Conservation (phyloP, 345 rosid species). For the Camelina sativa region DNA sequence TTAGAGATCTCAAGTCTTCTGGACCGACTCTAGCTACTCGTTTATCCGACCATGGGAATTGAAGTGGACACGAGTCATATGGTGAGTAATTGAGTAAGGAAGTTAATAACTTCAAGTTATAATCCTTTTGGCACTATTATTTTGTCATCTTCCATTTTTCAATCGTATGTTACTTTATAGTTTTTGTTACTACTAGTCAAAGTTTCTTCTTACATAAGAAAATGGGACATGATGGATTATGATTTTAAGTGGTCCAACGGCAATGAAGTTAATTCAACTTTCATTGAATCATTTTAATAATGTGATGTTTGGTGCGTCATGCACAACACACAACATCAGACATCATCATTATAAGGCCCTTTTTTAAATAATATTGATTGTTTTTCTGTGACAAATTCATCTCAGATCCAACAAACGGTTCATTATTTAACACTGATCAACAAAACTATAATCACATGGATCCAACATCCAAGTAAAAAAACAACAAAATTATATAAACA, state of each 20-base stretch:
- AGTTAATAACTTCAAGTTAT: too few species aligned
- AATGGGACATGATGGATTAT: not conserved
- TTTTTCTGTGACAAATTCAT: not conserved
- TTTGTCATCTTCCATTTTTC: not conserved
- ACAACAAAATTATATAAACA: not conserved
- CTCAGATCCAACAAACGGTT: not conserved
- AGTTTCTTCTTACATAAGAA: not conserved
- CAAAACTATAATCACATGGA: not conserved
- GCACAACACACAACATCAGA: not conserved
- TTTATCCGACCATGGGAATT: not conserved
- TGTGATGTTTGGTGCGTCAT: slow-evolving; percentile 10
- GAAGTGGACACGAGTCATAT: not conserved
- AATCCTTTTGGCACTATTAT: not conserved
- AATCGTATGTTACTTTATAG: not conserved
- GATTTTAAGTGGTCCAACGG: slow-evolving; percentile 5
- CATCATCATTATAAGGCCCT: slow-evolving; percentile 1
- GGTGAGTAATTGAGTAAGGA: not conserved
- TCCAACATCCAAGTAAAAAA: not conserved
- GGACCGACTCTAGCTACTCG: not conserved
- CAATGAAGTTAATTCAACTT: slow-evolving; percentile 7
- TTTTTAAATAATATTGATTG: not conserved
- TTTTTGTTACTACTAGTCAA: not conserved
- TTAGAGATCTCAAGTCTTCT: not conserved
- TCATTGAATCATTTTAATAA: not conserved
- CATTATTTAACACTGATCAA: not conserved